Base-by-base conservation (phyloP, 2,329 filamentous ascomycete species). In the Lachnellula subtilissima region DNA sequence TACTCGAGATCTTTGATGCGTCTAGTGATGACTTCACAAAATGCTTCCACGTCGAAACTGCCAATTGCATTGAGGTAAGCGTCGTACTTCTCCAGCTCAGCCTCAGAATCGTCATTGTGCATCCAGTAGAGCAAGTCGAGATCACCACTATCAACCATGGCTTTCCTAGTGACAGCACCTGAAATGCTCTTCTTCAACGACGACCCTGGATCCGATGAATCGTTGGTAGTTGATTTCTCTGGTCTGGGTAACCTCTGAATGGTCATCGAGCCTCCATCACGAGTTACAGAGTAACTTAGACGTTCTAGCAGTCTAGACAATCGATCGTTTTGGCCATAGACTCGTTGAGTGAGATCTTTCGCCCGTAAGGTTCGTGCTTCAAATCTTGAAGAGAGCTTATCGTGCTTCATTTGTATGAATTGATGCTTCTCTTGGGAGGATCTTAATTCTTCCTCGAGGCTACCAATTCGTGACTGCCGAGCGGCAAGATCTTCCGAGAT, bases 1-100 rank as follows among this genome's bases (percentile, higher is more conserved):
- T 94, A 87, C 71, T 99, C 94, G 59, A 95, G 88, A 67, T 99
- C 94, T 66, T 93, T 95, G 66, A 97, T 84, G 14, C 94, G 87
- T 67, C 93, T 94, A 60, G 90, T 87, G 25, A 99, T 80, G 0
- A 89, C 86, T 56, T 97, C 93, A 48, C 85, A 84, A 66, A 96
- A 96, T 3, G 83, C 79, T 59, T 97, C 90, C 48, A 93, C 79
- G 67, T 96, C 89, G 67, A 99, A 94, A 28, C 82, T 81, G 17
- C 88, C 84, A 17, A 96, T 75, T 3, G 84, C 84, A 37, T 83
- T 78, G 61, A 96, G 77, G 67, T 91, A 96, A 1, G 84, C 80
- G 15, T 84, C 77, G 68, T 92, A 99, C 62, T 86, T 88, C 47
- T 84, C 77, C 4, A 84, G 78, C 70, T 97, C 92, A 9, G 81